Evolutionary conservation across 352 stramenopile genomes (phyloP).

Genomic region (Phytophthora ramorum): DNA sequence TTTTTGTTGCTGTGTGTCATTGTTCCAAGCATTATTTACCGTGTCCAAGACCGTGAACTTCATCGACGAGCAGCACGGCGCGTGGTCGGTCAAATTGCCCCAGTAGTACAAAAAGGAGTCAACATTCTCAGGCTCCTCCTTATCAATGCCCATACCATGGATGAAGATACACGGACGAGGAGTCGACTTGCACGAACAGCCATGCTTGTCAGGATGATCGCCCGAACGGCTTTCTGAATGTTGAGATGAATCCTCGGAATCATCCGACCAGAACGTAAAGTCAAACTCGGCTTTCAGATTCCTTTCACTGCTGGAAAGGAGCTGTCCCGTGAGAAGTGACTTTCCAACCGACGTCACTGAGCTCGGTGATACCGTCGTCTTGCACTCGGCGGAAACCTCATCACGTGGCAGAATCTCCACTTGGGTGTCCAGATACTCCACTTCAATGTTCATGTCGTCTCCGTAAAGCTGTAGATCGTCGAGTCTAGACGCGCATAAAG

Average conservation of each 20-base stretch:
- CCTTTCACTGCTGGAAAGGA: neutral
- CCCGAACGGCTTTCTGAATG: neutral
- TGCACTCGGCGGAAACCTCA: neutral
- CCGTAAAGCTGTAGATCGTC: conserved; percentile 4
- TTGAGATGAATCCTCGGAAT: neutral
- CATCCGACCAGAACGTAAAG: conserved; percentile 2
- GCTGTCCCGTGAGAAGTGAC: neutral
- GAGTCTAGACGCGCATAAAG: conserved; percentile 5
- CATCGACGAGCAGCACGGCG: conserved; percentile 21
- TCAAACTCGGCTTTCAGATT: conserved; percentile 4
- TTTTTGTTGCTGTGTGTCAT: conserved; percentile 6
- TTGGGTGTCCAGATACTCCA: neutral
- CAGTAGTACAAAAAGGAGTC: conserved; percentile 16
- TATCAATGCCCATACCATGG: conserved; percentile 11
- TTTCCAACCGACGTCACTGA: conserved; percentile 2
- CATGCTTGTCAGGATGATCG: neutral
- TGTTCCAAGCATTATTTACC: conserved; percentile 10
- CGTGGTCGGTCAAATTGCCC: conserved; percentile 15
- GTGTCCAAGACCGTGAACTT: conserved; percentile 23
- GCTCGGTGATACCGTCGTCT: neutral
- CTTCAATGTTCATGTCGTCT: conserved; percentile 5
- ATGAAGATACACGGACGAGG: conserved; percentile 32
- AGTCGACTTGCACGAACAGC: conserved; percentile 9
- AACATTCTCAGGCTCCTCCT: conserved; percentile 16
- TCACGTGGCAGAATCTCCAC: neutral